Evolutionary conservation across 2,329 filamentous ascomycete species (phyloP).

Genomic region (Aureobasidium sp.): DNA sequence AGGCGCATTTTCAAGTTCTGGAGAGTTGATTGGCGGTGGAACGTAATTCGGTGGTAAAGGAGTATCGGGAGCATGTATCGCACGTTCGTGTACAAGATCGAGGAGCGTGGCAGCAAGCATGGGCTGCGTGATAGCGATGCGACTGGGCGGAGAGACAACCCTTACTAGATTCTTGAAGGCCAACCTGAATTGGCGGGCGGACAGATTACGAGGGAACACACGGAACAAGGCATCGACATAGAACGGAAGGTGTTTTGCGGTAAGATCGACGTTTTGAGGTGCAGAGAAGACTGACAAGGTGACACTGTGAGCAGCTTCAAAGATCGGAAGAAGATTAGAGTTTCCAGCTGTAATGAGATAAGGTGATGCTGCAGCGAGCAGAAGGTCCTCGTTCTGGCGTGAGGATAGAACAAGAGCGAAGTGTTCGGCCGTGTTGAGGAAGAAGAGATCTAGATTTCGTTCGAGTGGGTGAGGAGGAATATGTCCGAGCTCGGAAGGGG

Average conservation of each 20-base stretch:
- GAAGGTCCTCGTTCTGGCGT: slow-evolving; percentile 60
- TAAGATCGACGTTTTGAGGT: slow-evolving; percentile 66
- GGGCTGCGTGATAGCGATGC: slow-evolving; percentile 64
- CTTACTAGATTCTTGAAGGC: slow-evolving; percentile 81
- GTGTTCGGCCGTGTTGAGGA: slow-evolving; percentile 80
- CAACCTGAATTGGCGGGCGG: slow-evolving; percentile 76
- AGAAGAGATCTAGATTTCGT: slow-evolving; percentile 74
- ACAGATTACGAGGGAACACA: slow-evolving; percentile 72
- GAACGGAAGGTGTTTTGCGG: slow-evolving; percentile 66
- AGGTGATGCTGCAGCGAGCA: slow-evolving; percentile 65
- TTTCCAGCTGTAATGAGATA: slow-evolving; percentile 62
- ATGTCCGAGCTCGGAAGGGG: slow-evolving; percentile 46
- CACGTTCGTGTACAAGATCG: slow-evolving; percentile 67
- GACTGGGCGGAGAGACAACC: slow-evolving; percentile 72
- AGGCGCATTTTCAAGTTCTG: slow-evolving; percentile 17
- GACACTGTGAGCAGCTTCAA: slow-evolving; percentile 80
- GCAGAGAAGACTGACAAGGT: slow-evolving; percentile 73
- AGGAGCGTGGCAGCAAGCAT: slow-evolving; percentile 72
- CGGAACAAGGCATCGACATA: slow-evolving; percentile 77
- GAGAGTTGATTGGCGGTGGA: neutral
- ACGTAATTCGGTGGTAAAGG: slow-evolving; percentile 29
- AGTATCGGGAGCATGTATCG: slow-evolving; percentile 46
- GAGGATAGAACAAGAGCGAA: slow-evolving; percentile 65
- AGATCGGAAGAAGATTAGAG: slow-evolving; percentile 59
- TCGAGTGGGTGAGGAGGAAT: slow-evolving; percentile 61